phyloP scores from a whole-genome alignment of 371 early-diverging fungal species.

The Phascolomyces articulosus region DNA sequence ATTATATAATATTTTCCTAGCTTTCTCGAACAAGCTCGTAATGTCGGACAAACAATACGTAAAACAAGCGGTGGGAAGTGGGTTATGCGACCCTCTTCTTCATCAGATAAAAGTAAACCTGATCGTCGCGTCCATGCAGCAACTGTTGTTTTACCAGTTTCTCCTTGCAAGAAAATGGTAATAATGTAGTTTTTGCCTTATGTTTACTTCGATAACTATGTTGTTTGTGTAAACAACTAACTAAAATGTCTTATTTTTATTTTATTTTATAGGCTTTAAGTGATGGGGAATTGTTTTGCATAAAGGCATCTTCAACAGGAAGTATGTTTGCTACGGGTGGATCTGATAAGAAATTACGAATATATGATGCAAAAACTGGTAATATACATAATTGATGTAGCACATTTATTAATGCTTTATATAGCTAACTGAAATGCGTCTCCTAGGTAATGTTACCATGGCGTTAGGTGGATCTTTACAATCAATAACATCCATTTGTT shows the following conservation, averaged over 20 bases:
- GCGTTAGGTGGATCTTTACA: slow-evolving; percentile 87
- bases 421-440: background rate
- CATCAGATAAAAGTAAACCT: background rate
- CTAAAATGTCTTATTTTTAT: too few relatives aligned
- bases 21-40: slow-evolving; percentile 37
- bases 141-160: slow-evolving; percentile 23
- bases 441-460: slow-evolving; percentile 44
- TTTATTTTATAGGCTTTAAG: slow-evolving; percentile 52
- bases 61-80: slow-evolving; percentile 22
- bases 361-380: slow-evolving; percentile 84
- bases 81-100: slow-evolving; percentile 12
- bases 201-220: background rate
- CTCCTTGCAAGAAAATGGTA: slow-evolving; percentile 24
- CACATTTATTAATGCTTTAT: too few relatives aligned
- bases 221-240: too few relatives aligned
- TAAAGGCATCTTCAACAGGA: slow-evolving; percentile 78
- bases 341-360: slow-evolving; percentile 83
- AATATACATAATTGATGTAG: too few relatives aligned
- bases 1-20: too few relatives aligned
- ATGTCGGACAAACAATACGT: slow-evolving; percentile 20
- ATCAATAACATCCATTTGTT: slow-evolving; percentile 81
- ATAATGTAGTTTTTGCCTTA: background rate
- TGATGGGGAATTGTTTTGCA: slow-evolving; percentile 83
- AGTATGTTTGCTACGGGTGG: slow-evolving; percentile 85
- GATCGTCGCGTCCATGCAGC: background rate